phyloP scores from a whole-genome alignment of 163 green algal species.

The Scenedesmus sp. region DNA sequence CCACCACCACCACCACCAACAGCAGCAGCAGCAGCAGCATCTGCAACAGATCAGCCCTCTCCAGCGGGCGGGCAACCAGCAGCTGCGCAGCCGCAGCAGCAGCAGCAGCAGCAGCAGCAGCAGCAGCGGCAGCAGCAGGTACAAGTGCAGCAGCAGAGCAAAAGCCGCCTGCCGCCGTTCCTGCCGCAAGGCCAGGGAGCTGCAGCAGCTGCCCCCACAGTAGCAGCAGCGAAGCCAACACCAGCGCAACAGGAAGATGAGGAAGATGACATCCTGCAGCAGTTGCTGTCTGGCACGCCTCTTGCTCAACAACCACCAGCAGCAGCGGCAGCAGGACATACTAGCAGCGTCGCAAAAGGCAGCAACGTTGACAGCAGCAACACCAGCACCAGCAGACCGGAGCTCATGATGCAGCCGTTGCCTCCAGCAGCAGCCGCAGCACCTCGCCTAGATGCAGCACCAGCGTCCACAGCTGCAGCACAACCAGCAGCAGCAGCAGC shows the following conservation, averaged over 20 bases:
- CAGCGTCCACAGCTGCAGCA: background rate
- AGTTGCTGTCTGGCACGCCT: background rate
- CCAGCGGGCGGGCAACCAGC: background rate
- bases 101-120: background rate
- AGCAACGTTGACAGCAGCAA: background rate
- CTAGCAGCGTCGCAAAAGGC: background rate
- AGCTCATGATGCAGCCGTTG: background rate
- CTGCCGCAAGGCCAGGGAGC: background rate
- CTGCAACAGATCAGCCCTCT: background rate
- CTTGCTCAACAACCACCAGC: background rate
- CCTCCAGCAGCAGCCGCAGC: constrained; percentile 9
- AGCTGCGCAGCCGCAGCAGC: background rate
- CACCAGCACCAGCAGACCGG: background rate
- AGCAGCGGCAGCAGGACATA: background rate
- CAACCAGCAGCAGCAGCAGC: background rate
- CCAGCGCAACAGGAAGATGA: background rate
- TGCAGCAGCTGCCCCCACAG: background rate
- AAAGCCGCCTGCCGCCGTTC: background rate
- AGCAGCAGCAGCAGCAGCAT: background rate
- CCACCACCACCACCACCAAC: background rate
- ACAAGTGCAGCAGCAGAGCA: background rate
- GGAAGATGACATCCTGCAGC: background rate
- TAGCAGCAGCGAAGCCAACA: background rate
- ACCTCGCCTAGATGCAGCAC: background rate
- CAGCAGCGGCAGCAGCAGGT: background rate